Percentiles rank a stretch among this genome's conserved stretches.
phyloP scores from a whole-genome alignment of 345 rosid genomes.

The Ailanthus altissimus region DNA sequence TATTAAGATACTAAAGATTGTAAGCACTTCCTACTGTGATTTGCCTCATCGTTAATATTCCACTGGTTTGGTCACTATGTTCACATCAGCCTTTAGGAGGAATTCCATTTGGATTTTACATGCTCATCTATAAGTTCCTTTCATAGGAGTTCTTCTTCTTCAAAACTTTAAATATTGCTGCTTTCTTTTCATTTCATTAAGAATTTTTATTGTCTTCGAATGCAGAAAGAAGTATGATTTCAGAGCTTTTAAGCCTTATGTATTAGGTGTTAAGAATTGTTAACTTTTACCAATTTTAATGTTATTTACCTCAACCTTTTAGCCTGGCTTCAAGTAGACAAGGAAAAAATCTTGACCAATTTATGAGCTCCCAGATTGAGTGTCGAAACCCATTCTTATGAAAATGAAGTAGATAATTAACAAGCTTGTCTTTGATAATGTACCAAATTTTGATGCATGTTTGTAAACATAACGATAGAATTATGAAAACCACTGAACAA shows the following conservation, averaged over 20 bases:
- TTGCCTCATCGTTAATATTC: neutral
- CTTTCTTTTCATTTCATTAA: neutral
- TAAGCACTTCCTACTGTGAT: neutral
- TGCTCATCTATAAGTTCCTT: neutral
- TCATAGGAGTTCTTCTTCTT: neutral
- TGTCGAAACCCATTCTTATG: no score
- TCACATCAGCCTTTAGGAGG: neutral
- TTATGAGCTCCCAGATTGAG: no score
- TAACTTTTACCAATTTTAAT: no score
- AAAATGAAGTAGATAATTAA: neutral
- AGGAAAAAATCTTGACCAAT: no score
- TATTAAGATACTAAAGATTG: neutral
- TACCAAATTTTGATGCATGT: neutral
- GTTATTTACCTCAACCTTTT: no score
- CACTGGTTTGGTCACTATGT: neutral
- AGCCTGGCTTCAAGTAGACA: no score
- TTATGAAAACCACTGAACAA: neutral
- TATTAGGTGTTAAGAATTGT: neutral
- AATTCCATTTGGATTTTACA: neutral
- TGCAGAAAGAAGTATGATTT: neutral
- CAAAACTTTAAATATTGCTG: neutral
- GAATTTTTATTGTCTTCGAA: neutral
- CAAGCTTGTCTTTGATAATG: neutral
- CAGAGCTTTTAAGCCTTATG: neutral
- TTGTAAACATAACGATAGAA: neutral